phyloP scores from a whole-genome alignment of 805 yeast species.

The Yarrowia yakushimensis region DNA sequence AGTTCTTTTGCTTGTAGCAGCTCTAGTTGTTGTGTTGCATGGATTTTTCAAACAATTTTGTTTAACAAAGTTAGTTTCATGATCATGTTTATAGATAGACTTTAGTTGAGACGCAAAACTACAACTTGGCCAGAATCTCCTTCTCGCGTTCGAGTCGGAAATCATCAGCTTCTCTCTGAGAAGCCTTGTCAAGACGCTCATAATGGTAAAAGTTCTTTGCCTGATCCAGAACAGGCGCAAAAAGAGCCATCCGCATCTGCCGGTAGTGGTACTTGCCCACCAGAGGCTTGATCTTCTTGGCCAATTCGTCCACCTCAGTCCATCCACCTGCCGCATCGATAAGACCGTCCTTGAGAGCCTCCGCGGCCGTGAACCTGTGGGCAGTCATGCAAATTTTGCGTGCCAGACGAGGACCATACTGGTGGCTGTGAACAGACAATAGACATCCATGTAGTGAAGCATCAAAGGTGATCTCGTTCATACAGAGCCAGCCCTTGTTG shows the following conservation, averaged over 20 bases:
- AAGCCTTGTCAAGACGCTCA: not conserved
- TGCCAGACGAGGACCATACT: constrained; percentile 34
- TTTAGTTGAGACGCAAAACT: not conserved
- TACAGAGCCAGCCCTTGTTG: constrained; percentile 39
- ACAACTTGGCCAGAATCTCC: constrained; percentile 6
- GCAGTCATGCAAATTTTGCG: constrained; percentile 38
- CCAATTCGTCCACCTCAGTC: constrained; percentile 2
- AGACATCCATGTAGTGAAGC: constrained; percentile 39
- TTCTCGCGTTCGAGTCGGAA: not conserved
- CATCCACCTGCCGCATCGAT: constrained; percentile 38
- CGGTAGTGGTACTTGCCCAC: not conserved
- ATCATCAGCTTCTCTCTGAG: not conserved
- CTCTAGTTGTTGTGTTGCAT: not conserved
- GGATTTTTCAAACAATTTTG: too few species aligned
- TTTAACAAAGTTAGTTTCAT: not conserved
- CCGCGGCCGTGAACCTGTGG: constrained; percentile 37
- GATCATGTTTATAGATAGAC: not conserved
- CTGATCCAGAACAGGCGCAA: not conserved
- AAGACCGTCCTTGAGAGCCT: constrained; percentile 35
- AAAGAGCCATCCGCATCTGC: constrained; percentile 17
- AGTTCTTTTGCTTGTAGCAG: too few species aligned
- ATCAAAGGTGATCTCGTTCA: constrained; percentile 42
- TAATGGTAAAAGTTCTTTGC: not conserved
- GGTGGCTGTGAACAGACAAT: constrained; percentile 37
- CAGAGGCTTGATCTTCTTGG: constrained; percentile 2